Evolutionary conservation across 129 eudicot species (phyloP).

Genomic region (Smallanthus sonchifolius): DNA sequence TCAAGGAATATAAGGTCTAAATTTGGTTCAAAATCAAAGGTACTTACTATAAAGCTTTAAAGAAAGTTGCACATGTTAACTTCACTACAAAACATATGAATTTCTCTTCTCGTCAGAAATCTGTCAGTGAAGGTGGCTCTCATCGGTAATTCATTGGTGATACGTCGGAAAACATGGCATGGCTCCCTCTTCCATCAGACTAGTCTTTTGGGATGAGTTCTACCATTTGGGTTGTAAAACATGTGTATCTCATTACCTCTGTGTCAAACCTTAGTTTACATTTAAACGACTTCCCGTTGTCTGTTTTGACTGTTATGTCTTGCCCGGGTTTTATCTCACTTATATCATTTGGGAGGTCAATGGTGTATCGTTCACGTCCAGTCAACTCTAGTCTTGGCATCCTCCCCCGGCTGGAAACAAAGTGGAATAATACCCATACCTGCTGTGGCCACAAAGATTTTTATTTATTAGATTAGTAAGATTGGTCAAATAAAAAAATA

Average conservation of each 20-base stretch:
- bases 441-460: too few species aligned
- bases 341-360: constrained; percentile 27
- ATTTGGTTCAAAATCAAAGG: background rate
- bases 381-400: constrained; percentile 27
- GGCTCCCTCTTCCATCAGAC: too few species aligned
- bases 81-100: too few species aligned
- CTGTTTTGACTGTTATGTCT: constrained; percentile 24
- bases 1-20: constrained; percentile 38
- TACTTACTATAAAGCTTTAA: background rate
- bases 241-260: constrained; percentile 13
- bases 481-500: too few species aligned
- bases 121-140: too few species aligned
- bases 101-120: too few species aligned
- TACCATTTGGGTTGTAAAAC: too few species aligned
- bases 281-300: constrained; percentile 20
- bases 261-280: constrained; percentile 27
- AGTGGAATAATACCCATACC: constrained; percentile 37
- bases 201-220: too few species aligned
- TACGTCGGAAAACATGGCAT: too few species aligned
- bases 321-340: constrained; percentile 22
- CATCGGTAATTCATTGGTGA: too few species aligned
- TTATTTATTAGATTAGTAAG: too few species aligned
- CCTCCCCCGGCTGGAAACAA: constrained; percentile 24
- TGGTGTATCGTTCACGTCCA: constrained; percentile 20
- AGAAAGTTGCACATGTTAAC: background rate